Conservation (phyloP, 2,329 filamentous ascomycete species). For the Arthrobotrys sphaeroides region DNA sequence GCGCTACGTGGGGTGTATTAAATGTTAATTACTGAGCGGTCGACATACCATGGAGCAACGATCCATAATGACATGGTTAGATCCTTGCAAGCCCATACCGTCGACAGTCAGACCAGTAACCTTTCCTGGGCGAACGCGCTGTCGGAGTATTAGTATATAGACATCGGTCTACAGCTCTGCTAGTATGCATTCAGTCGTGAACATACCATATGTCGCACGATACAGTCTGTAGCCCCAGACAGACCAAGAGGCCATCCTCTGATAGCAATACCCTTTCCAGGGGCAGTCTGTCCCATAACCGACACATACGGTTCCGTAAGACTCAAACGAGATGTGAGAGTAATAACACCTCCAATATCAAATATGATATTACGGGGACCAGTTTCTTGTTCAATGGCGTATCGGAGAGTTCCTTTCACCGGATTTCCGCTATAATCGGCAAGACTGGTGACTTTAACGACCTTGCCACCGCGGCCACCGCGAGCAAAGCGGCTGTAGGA, state of each 20-base stretch:
- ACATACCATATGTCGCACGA: slow-evolving; percentile 21
- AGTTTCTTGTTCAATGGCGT: slow-evolving; percentile 58
- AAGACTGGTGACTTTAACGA: slow-evolving; percentile 61
- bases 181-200: background rate
- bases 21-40: too few relatives aligned
- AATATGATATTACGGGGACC: slow-evolving; percentile 27
- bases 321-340: slow-evolving; percentile 13
- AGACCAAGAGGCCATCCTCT: slow-evolving; percentile 60
- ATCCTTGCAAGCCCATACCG: slow-evolving; percentile 61
- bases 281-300: slow-evolving; percentile 13
- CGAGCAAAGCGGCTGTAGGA: slow-evolving; percentile 58
- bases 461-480: slow-evolving; percentile 60
- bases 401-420: slow-evolving; percentile 59
- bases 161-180: too few relatives aligned
- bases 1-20: too few relatives aligned
- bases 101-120: slow-evolving; percentile 59
- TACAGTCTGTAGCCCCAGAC: slow-evolving; percentile 59
- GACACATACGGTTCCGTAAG: slow-evolving; percentile 19
- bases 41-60: slow-evolving; percentile 59
- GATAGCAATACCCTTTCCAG: slow-evolving; percentile 56
- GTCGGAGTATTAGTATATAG: background rate
- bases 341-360: slow-evolving; percentile 27
- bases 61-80: slow-evolving; percentile 60
- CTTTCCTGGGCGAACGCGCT: slow-evolving; percentile 59
- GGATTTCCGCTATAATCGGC: slow-evolving; percentile 58